Percentiles rank a stretch among this genome's conserved stretches.
These are phyloP conservation scores for Claviceps sp. DNA, from an alignment of 2,329 filamentous ascomycete species.

Conservation along the genomic window DNA sequence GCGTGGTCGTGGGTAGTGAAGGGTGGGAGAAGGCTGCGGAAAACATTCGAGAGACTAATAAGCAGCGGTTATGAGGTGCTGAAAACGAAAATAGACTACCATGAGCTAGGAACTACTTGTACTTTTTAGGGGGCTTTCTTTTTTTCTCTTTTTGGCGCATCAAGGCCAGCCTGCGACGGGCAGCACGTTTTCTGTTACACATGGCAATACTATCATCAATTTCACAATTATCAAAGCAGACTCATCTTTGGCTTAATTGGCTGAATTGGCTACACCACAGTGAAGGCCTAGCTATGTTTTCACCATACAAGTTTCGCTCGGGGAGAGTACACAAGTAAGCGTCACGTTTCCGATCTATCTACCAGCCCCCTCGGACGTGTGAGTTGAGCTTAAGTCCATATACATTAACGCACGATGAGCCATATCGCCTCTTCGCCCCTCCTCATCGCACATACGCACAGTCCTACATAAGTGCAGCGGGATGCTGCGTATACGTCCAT, in stretches of 20 bases:
- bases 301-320: not conserved
- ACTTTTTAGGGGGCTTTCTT: not conserved
- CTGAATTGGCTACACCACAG: not conserved
- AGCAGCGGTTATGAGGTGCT: slow-evolving; percentile 32
- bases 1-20: slow-evolving; percentile 37
- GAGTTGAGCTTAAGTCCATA: no score
- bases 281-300: not conserved
- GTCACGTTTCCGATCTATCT: no score
- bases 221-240: not conserved
- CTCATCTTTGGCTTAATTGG: not conserved
- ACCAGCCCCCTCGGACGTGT: no score
- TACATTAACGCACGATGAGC: not conserved
- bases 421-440: not conserved
- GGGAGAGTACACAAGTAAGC: not conserved
- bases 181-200: no score
- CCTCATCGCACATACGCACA: not conserved
- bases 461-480: not conserved
- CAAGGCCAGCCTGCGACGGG: not conserved
- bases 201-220: not conserved
- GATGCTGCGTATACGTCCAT: not conserved
- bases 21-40: slow-evolving; percentile 41
- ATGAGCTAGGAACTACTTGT: not conserved
- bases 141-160: not conserved
- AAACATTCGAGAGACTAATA: slow-evolving; percentile 35
- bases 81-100: not conserved